These are phyloP conservation scores for Trametes cingulata DNA, from an alignment of 768 basidiomycete genomes.

Conservation along the genomic window DNA sequence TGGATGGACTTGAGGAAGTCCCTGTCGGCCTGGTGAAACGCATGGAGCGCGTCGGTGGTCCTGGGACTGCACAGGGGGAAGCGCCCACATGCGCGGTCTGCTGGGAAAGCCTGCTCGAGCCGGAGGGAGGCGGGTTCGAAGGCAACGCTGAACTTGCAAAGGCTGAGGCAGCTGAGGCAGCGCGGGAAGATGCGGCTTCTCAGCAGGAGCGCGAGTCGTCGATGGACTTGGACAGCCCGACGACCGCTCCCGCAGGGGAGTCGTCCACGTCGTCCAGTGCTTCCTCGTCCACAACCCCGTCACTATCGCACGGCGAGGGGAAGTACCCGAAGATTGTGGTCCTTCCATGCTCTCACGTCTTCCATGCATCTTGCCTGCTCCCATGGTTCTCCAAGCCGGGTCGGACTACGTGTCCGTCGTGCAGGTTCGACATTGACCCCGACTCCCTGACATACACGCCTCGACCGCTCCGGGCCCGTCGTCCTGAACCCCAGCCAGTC, in stretches of 20 bases:
- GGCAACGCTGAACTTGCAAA: slow-evolving; percentile 14
- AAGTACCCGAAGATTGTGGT: slow-evolving; percentile 52
- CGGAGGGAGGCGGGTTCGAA: slow-evolving; percentile 40
- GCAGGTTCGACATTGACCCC: slow-evolving; percentile 82
- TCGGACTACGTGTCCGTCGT: slow-evolving; percentile 82
- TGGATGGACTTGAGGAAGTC: slow-evolving; percentile 66
- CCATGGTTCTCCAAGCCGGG: slow-evolving; percentile 82
- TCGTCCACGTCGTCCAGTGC: slow-evolving; percentile 17
- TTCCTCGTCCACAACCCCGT: slow-evolving; percentile 3
- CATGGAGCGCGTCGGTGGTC: slow-evolving; percentile 52
- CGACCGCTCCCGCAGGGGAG: not conserved
- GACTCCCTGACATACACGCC: slow-evolving; percentile 59
- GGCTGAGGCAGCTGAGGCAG: slow-evolving; percentile 14
- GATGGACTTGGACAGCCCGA: slow-evolving; percentile 18
- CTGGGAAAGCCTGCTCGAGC: slow-evolving; percentile 65
- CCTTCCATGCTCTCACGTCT: slow-evolving; percentile 80
- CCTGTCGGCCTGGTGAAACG: slow-evolving; percentile 65
- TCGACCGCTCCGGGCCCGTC: slow-evolving; percentile 14
- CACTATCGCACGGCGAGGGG: slow-evolving; percentile 17
- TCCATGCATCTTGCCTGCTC: slow-evolving; percentile 74
- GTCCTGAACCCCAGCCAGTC: not conserved
- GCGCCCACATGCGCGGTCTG: slow-evolving; percentile 68
- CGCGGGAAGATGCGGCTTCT: slow-evolving; percentile 13
- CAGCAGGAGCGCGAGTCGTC: slow-evolving; percentile 13
- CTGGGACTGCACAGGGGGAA: slow-evolving; percentile 26